A percentile compares a stretch with the other conserved stretches of the same genome.
phyloP scores from a whole-genome alignment of 2,329 filamentous ascomycete genomes.

The Sporothrix variecibatus region DNA sequence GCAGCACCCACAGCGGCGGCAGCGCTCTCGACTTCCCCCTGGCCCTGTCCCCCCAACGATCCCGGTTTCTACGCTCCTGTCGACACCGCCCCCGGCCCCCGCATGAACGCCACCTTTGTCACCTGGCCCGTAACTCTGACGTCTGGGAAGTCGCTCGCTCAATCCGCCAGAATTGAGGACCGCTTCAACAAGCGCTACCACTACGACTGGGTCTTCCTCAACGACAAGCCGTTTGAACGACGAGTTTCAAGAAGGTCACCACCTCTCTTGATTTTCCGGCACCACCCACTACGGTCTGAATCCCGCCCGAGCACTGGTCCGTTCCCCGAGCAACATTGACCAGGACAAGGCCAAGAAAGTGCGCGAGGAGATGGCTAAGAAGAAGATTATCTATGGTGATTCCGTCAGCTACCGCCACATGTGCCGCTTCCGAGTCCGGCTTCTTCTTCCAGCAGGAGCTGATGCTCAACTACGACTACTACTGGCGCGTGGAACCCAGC shows the following conservation, averaged over 20 bases:
- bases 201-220: slow-evolving; percentile 99
- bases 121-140: slow-evolving; percentile 92
- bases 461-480: slow-evolving; percentile 97
- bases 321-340: slow-evolving; percentile 92
- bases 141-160: slow-evolving; percentile 96
- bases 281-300: slow-evolving; percentile 90
- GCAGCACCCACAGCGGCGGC: slow-evolving; percentile 33
- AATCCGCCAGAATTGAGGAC: slow-evolving; percentile 93
- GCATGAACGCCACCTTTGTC: slow-evolving; percentile 97
- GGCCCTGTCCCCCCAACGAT: slow-evolving; percentile 53
- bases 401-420: slow-evolving; percentile 97
- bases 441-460: slow-evolving; percentile 97
- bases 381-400: slow-evolving; percentile 98
- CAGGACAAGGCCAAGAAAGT: slow-evolving; percentile 89
- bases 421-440: slow-evolving; percentile 96
- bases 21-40: slow-evolving; percentile 44
- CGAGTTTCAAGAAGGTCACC: slow-evolving; percentile 92
- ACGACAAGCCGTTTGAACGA: slow-evolving; percentile 95
- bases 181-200: slow-evolving; percentile 96
- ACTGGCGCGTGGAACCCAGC: slow-evolving; percentile 98
- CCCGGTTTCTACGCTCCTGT: slow-evolving; percentile 55
- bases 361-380: slow-evolving; percentile 88
- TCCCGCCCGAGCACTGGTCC: slow-evolving; percentile 95
- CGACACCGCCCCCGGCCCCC: slow-evolving; percentile 62
- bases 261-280: slow-evolving; percentile 88